Conservation (phyloP, 2,329 filamentous ascomycete genomes). For the Beauveria sp. region DNA sequence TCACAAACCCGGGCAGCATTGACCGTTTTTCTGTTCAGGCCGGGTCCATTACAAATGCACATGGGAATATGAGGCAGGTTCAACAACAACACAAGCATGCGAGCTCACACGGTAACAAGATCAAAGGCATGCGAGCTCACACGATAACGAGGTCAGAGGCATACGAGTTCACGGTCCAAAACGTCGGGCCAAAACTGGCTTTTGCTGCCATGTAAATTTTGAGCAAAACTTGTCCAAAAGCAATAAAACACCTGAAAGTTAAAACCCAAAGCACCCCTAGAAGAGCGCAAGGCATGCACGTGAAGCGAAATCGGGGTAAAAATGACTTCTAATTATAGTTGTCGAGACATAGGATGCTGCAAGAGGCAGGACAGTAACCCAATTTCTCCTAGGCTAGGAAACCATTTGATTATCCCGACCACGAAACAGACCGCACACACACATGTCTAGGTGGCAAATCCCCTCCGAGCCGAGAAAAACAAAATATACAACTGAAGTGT, state of each 20-base stretch:
- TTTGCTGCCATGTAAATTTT: neutral
- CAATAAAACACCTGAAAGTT: slow-evolving; percentile 2
- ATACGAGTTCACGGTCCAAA: neutral
- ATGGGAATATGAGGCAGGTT: too few species aligned
- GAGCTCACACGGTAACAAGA: too few species aligned
- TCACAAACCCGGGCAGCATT: too few species aligned
- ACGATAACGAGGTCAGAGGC: too few species aligned
- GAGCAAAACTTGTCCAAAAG: neutral
- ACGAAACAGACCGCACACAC: slow-evolving; percentile 11
- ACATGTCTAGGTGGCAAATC: neutral
- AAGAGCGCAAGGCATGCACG: slow-evolving; percentile 2
- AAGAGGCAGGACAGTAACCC: slow-evolving; percentile 9
- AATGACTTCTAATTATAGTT: slow-evolving; percentile 9
- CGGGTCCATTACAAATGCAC: too few species aligned
- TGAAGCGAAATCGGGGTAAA: slow-evolving; percentile 5
- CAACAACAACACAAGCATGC: too few species aligned
- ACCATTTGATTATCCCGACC: neutral
- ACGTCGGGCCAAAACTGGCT: slow-evolving; percentile 10
- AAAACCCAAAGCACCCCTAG: neutral
- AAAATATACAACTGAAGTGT: slow-evolving; percentile 13
- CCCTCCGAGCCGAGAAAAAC: slow-evolving; percentile 8
- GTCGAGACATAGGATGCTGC: slow-evolving; percentile 8
- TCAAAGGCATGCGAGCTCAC: too few species aligned
- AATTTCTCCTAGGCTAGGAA: slow-evolving; percentile 10
- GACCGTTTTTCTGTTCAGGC: too few species aligned